These are phyloP conservation scores for Paramarasmius palmivorus DNA, from an alignment of 1,284 basidiomycete genomes.

Conservation along the genomic window DNA sequence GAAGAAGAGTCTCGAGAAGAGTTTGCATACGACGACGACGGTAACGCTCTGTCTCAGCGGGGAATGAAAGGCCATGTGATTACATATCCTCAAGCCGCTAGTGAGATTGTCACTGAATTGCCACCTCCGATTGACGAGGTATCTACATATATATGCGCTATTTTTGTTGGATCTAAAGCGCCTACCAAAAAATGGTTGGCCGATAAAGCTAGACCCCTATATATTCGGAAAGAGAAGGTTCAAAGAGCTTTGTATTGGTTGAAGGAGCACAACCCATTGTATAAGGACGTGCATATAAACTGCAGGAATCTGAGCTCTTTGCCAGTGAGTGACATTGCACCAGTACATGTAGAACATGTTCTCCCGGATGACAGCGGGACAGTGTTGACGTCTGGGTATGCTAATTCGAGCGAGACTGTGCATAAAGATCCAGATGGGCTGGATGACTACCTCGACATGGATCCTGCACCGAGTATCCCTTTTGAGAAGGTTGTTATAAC, in stretches of 20 bases:
- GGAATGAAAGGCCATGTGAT: conserved; percentile 36
- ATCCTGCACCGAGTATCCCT: not conserved
- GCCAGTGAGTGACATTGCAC: not conserved
- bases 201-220: conserved; percentile 30
- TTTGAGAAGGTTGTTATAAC: not conserved
- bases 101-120: conserved; percentile 23
- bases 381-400: not conserved
- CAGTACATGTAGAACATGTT: conserved; percentile 3
- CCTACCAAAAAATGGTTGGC: conserved; percentile 31
- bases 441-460: not conserved
- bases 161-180: conserved; percentile 32
- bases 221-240: conserved; percentile 28
- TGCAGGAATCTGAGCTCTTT: not conserved
- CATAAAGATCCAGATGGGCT: too few species aligned
- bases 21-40: too few species aligned
- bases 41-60: conserved; percentile 26
- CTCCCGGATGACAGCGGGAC: not conserved
- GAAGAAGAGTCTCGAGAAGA: too few species aligned
- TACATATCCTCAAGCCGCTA: conserved; percentile 33
- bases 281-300: conserved; percentile 1
- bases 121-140: conserved; percentile 32
- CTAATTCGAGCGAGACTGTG: too few species aligned
- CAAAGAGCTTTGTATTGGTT: conserved; percentile 6
- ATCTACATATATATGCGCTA: conserved; percentile 28
- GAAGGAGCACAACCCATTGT: not conserved